These are phyloP conservation scores for Globisporangium abappressorium DNA, from an alignment of 352 stramenopile genomes.

Conservation along the genomic window DNA sequence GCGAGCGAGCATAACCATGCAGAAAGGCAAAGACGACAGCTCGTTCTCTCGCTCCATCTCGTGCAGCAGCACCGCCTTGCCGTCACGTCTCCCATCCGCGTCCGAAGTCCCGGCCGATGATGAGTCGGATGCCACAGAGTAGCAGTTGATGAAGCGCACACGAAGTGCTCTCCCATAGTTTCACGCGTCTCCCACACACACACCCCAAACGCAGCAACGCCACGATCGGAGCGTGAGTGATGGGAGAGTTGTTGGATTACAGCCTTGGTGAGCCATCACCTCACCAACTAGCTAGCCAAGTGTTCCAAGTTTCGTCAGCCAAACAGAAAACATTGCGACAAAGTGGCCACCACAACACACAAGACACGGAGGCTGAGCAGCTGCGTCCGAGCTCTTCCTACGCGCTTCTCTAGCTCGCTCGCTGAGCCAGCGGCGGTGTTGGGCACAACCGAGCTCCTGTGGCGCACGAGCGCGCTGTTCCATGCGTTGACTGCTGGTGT, in stretches of 20 bases:
- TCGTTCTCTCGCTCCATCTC: not conserved
- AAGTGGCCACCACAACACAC: conserved; percentile 11
- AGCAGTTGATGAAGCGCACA: conserved; percentile 7
- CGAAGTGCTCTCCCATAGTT: conserved; percentile 12
- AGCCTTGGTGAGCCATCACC: conserved; percentile 81
- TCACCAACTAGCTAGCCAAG: conserved; percentile 50
- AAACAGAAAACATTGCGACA: conserved; percentile 10
- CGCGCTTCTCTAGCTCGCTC: not conserved
- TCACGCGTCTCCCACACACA: conserved; percentile 19
- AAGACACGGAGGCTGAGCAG: conserved; percentile 4
- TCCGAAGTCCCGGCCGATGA: conserved; percentile 31
- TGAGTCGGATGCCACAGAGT: conserved; percentile 32
- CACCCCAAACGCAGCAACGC: not conserved
- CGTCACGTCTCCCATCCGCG: conserved; percentile 10
- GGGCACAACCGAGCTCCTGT: not conserved
- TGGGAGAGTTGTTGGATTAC: conserved; percentile 49
- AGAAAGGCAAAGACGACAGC: not conserved
- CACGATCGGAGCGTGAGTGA: not conserved
- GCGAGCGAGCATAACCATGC: not conserved
- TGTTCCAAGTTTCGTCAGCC: conserved; percentile 10
- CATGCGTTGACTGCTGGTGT: too few species aligned
- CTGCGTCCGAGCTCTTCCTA: not conserved
- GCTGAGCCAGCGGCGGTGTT: not conserved
- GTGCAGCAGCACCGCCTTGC: not conserved
- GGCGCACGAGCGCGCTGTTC: not conserved